A percentile compares a stretch with the other conserved stretches of the same genome.
Conservation (phyloP, 1,284 basidiomycete genomes). For the Bjerkandera adusta region DNA sequence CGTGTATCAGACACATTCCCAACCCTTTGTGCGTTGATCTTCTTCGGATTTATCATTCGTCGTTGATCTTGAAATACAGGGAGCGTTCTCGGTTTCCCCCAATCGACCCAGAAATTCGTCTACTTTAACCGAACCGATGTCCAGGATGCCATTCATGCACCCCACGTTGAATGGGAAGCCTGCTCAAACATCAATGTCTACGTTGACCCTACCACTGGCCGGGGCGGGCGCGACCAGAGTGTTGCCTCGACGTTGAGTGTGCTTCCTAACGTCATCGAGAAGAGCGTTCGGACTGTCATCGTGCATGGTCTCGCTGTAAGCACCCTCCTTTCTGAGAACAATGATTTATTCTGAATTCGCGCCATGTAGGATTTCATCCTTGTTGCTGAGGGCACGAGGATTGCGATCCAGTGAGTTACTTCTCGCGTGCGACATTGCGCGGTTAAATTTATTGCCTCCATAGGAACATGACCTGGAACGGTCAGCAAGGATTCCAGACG, state of each 20-base stretch:
- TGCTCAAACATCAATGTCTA: constrained; percentile 48
- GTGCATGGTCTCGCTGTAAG: constrained; percentile 22
- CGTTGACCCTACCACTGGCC: constrained; percentile 35
- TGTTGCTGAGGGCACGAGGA: constrained; percentile 55
- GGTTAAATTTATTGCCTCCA: background rate
- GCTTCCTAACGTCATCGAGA: constrained; percentile 31
- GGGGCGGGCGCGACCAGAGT: constrained; percentile 32
- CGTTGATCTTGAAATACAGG: constrained; percentile 32
- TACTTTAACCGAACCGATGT: constrained; percentile 43
- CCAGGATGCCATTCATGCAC: constrained; percentile 59
- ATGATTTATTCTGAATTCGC: background rate
- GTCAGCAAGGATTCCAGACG: constrained; percentile 38
- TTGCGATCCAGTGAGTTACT: constrained; percentile 50
- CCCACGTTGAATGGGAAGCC: constrained; percentile 48
- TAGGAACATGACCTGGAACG: constrained; percentile 41
- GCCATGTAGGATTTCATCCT: constrained; percentile 47
- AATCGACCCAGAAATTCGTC: constrained; percentile 48
- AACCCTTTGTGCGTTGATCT: constrained; percentile 27
- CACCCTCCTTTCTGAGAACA: background rate
- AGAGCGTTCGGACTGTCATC: constrained; percentile 11
- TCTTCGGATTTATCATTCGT: background rate
- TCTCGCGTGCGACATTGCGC: background rate
- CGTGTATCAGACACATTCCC: constrained; percentile 36
- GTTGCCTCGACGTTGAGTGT: constrained; percentile 38
- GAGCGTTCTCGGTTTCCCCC: constrained; percentile 58